These are phyloP conservation scores for Didymella segeticola DNA, from an alignment of 2,329 filamentous ascomycete genomes.

Conservation along the genomic window DNA sequence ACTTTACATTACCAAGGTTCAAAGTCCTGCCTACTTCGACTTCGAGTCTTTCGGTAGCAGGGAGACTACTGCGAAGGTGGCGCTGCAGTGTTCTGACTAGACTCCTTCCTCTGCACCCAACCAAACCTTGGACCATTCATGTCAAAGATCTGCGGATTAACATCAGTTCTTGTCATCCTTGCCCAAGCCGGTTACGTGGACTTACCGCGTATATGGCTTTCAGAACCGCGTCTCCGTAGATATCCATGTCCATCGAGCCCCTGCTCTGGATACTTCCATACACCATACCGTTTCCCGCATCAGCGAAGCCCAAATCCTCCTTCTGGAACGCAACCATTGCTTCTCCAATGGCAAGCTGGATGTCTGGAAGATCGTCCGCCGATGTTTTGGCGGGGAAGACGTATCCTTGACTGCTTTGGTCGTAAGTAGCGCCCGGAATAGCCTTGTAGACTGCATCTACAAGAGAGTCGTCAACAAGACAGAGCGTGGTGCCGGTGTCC, in stretches of 20 bases:
- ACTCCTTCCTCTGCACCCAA: slow-evolving; percentile 30
- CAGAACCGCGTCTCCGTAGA: slow-evolving; percentile 30
- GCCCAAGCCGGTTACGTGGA: background rate
- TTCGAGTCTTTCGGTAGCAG: background rate
- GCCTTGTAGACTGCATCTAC: slow-evolving; percentile 66
- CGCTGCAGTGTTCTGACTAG: slow-evolving; percentile 23
- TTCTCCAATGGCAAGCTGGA: slow-evolving; percentile 32
- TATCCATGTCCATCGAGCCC: slow-evolving; percentile 31
- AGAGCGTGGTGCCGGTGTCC: slow-evolving; percentile 73
- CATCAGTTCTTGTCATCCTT: slow-evolving; percentile 2
- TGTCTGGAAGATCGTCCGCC: slow-evolving; percentile 19
- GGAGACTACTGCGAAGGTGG: slow-evolving; percentile 21
- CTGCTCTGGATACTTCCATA: slow-evolving; percentile 34
- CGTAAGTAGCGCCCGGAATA: slow-evolving; percentile 60
- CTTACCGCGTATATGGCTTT: slow-evolving; percentile 35
- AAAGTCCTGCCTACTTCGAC: too few relatives aligned
- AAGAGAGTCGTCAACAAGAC: slow-evolving; percentile 63
- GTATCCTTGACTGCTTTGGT: slow-evolving; percentile 59
- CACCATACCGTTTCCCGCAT: slow-evolving; percentile 28
- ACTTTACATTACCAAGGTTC: too few relatives aligned
- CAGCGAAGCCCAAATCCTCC: slow-evolving; percentile 35
- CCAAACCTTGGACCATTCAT: slow-evolving; percentile 32
- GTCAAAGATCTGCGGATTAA: slow-evolving; percentile 25
- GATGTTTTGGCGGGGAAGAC: slow-evolving; percentile 54
- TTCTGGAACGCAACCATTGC: slow-evolving; percentile 29